These are phyloP conservation scores for Yarrowia bubula DNA, from an alignment of 805 yeast species.

Conservation along the genomic window DNA sequence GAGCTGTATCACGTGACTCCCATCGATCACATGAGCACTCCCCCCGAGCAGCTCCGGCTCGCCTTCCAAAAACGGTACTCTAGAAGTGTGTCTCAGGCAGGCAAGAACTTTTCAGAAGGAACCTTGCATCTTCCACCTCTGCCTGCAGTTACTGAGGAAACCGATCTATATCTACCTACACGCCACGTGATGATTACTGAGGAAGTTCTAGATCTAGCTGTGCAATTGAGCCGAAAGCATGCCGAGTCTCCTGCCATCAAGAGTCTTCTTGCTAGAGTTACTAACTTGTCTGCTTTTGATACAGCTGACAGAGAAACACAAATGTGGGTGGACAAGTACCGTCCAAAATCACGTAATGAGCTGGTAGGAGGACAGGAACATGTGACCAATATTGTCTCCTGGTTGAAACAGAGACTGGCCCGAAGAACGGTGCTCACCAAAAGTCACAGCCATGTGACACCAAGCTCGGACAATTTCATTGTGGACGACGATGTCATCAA, in stretches of 20 bases:
- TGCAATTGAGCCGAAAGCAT: background rate
- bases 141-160: too few species aligned
- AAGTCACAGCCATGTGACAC: background rate
- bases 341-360: background rate
- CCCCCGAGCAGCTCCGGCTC: background rate
- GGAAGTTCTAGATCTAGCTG: background rate
- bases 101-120: background rate
- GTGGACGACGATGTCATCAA: background rate
- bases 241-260: background rate
- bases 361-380: background rate
- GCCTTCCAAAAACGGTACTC: background rate
- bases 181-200: background rate
- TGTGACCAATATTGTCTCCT: background rate
- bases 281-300: background rate
- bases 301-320: constrained; percentile 3
- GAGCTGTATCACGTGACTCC: background rate
- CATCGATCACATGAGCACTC: background rate
- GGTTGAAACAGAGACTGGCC: background rate
- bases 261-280: background rate
- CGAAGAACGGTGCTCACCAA: background rate
- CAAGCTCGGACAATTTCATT: background rate
- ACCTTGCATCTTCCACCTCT: background rate
- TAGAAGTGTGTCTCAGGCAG: background rate
- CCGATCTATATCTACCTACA: background rate
- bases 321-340: constrained; percentile 16